phyloP scores from a whole-genome alignment of 139 green algal genomes.

The Chlamydomonas incerta region DNA sequence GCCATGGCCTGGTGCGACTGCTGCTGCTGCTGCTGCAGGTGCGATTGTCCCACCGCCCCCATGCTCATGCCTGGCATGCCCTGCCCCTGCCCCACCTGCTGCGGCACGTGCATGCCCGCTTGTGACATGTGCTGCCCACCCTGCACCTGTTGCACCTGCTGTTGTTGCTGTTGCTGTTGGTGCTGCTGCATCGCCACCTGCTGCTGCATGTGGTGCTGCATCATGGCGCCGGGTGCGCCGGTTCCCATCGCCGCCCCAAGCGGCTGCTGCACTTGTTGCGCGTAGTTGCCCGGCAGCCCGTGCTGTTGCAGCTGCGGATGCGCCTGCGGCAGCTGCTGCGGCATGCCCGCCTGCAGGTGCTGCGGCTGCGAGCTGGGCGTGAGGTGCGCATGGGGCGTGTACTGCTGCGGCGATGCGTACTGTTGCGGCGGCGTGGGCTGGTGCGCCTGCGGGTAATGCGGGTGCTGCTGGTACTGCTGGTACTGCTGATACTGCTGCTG shows the following conservation, averaged over 20 bases:
- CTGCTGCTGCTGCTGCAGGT: too few relatives aligned
- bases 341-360: constrained; percentile 3
- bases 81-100: too few relatives aligned
- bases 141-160: constrained; percentile 1
- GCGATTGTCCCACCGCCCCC: too few relatives aligned
- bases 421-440: not conserved
- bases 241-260: too few relatives aligned
- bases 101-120: too few relatives aligned
- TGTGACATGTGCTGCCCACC: too few relatives aligned
- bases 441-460: not conserved
- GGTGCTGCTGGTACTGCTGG: not conserved
- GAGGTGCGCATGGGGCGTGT: not conserved
- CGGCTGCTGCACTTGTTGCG: not conserved
- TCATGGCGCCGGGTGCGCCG: not conserved
- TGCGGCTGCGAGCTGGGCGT: not conserved
- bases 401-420: constrained; percentile 1
- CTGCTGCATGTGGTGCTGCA: not conserved
- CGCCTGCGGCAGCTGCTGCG: not conserved
- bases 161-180: not conserved
- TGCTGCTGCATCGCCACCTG: not conserved
- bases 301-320: not conserved
- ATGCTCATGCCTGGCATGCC: too few relatives aligned
- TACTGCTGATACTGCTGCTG: constrained; percentile 15
- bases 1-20: too few relatives aligned
- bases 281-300: too few relatives aligned